Evolutionary conservation across 1,139 yeast species (phyloP), one percentile per base, ranked within the genome.

Genomic region (Diutina scorzettiae): DNA sequence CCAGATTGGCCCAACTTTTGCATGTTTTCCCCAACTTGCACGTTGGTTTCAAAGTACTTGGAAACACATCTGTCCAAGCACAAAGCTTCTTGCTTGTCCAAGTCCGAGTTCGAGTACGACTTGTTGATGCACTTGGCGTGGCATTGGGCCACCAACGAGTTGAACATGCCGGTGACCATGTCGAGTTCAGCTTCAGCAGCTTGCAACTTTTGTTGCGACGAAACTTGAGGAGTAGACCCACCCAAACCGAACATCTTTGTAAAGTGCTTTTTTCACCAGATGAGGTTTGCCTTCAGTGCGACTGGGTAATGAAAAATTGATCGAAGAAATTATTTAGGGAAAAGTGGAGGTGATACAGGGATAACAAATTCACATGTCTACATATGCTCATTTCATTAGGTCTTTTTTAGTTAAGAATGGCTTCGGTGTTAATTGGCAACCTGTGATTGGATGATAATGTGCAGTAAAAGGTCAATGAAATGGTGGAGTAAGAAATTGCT

Each of bases 21-120:
- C 87, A 81, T 80, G 60, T 78, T 73, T 57, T 89, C 97, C 52
- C 97, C 97, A 50, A 93, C 96, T 67, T 87, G 84, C 51, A 86
- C 93, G 62, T 91, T 91, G 51, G 95, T 87, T 55, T 87, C 96
- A 54, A 93, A 93, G 66, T 91, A 91, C 65, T 91, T 91, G 55
- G 95, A 78, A 48, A 91, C 98, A 69, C 99, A 91, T 71, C 98
- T 81, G 67, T 91, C 99, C 52, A 93, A 73, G 63, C 99, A 91
- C 45, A 85, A 71, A 40, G 91, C 78, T 66, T 91, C 98, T 55
- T 73, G 79, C 69, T 85, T 86, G 65, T 73, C 74, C 50, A 91
- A 71, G 28, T 82, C 93, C 44, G 91, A 83, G 46, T 85, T 93
- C 46, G 62, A 57, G 68, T 89, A 89, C 19, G 60, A 47, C 51